These are phyloP conservation scores for Fusarium torreyae DNA, from an alignment of 2,329 filamentous ascomycete species.

Conservation along the genomic window DNA sequence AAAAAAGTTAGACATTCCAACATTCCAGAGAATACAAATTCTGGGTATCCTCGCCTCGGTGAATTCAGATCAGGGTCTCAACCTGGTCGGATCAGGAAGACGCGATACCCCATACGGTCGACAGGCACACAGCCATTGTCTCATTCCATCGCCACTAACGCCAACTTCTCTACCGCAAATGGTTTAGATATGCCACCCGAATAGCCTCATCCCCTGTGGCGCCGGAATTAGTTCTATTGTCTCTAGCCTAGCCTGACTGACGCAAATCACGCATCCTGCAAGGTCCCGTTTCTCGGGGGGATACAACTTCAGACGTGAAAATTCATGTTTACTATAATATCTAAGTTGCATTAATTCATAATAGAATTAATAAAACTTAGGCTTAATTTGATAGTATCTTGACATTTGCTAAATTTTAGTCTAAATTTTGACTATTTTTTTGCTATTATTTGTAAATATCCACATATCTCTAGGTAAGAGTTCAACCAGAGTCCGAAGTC, in stretches of 20 bases:
- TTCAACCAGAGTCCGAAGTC: no score
- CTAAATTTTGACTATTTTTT: no score
- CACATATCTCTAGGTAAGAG: no score
- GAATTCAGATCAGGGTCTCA: background rate
- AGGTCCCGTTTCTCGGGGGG: background rate
- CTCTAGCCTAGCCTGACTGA: background rate
- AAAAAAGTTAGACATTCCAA: background rate
- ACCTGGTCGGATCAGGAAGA: slow-evolving; percentile 11
- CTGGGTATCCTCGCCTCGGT: background rate
- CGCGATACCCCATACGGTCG: slow-evolving; percentile 3
- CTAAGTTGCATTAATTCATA: no score
- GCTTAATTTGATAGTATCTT: no score
- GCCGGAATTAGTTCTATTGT: background rate
- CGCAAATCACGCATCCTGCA: background rate
- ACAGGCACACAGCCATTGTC: slow-evolving; percentile 34
- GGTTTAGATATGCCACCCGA: slow-evolving; percentile 12
- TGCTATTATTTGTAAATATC: no score
- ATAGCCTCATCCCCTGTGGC: slow-evolving; percentile 14
- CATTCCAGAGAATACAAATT: slow-evolving; percentile 30
- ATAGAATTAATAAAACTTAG: no score
- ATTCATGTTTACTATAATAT: no score
- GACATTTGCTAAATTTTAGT: no score
- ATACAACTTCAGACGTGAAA: no score
- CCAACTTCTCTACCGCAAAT: slow-evolving; percentile 17
- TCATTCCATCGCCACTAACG: slow-evolving; percentile 20